Base-by-base conservation (phyloP, 192 early-diverging fungal genomes). In the Dimargaris xerosporica region DNA sequence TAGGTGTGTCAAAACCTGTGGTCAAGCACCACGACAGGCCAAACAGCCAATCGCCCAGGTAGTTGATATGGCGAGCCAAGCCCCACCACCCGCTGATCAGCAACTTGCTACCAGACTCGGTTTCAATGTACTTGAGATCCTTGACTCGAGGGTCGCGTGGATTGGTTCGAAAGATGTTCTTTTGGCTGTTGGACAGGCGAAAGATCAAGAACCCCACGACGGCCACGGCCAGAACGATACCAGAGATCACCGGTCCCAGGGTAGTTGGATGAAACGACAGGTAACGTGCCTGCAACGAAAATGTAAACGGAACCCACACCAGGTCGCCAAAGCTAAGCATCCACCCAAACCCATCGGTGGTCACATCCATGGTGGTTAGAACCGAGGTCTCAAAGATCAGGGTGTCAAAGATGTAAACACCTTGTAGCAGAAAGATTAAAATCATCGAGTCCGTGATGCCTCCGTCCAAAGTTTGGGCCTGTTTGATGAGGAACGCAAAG, bases 341-440 rank as follows among this genome's bases (percentile, higher is more conserved):
- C 69, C 81, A 91, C 11, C 95, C 95, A 71, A 98, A 96, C 10
- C 95, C 95, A 68, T 98, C 95, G 7, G 89, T 93, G 21, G 85
- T 91, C n/a, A 98, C 90, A 63, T 98, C 93, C 91, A 96, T 95
- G 6, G 93, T 98, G 19, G 95, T 94, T 71, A 98, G 66, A 23
- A 98, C 88, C 15, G 89, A 82, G 21, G 74, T 52, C 67, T 82
- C 76, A 51, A 70, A 76, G 56, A 77, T 21, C 42, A 93, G 69
- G 4, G 91, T 83, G 72, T 98, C 95, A 31, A 91, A 63, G 45
- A 89, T 85, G 73, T 98, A 98, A 66, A 79, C 82, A 29, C 75
- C 77, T 69, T 98, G 86, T 54, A 89, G 86, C 29, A 83, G 48
- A 10, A 85, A 66, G 9, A 90, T 89, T 30, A 92, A 70, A 44